Base-by-base conservation (phyloP, 352 stramenopile species). In the Phytopythium montanum region DNA sequence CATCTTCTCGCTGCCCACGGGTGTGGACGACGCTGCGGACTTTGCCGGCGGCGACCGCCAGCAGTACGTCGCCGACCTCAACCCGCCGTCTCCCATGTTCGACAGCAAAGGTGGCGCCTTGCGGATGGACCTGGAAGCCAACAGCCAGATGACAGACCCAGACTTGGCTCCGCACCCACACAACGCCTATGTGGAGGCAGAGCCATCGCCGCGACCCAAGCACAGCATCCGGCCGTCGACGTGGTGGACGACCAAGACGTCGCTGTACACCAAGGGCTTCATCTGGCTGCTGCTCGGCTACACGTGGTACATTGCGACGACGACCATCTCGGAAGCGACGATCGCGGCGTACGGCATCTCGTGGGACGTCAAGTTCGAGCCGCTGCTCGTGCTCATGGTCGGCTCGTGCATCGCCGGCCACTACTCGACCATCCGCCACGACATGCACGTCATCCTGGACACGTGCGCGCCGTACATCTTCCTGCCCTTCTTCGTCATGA, bases 401-500 rank as follows among this genome's bases (percentile, higher is more conserved):
- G 78, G 68, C 14, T 87, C 81, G 4, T 90, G 81, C 52, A 38
- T 88, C 25, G 81, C 81, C 6, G 81, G 81, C 6, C 81, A 90
- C 59, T 75, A 87, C 54, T 64, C 73, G 6, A 59, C 62, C 5
- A 88, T 90, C 51, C 78, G 81, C 23, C 81, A 88, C 55, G 78
- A 90, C 56, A 90, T 90, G 81, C 81, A 90, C 60, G 78, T 88
- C 33, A 88, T 90, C 34, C 61, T 90, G 2, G 81, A 90, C 34
- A 84, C 69, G 5, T 75, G 70, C 28, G 81, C 81, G 49, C 80
- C 80, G 0, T 90, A 86, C 67, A 79, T 90, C 59, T 88, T 90
- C 44, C 58, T 90, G 33, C 81, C 81, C 7, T 90, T 90, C 65
- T 90, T 90, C 70, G 77, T 87, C 14, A 90, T 90, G 79, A 90